Evolutionary conservation across 495 filamentous ascomycete species (phyloP).

Genomic region (Penicillium parvum): DNA sequence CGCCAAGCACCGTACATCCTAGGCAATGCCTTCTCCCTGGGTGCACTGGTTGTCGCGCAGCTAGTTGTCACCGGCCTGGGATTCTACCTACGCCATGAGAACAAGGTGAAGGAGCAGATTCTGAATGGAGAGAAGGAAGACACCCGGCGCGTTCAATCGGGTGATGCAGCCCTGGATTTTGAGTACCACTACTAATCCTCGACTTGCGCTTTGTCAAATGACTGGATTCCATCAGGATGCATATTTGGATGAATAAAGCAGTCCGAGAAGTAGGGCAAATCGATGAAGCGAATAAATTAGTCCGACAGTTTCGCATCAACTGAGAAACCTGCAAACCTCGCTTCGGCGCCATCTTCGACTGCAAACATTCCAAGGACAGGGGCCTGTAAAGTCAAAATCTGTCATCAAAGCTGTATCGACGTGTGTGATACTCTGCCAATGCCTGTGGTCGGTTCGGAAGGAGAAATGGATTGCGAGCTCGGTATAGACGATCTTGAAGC

Average conservation of each 20-base stretch:
- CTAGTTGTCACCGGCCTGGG: slow-evolving; percentile 30
- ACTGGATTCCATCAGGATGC: no score
- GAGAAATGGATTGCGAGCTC: not conserved
- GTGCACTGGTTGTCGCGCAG: slow-evolving; percentile 37
- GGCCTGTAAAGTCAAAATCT: no score
- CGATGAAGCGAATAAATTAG: no score
- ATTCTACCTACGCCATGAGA: slow-evolving; percentile 40
- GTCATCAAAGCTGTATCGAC: no score
- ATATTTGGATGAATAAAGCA: no score
- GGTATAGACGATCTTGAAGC: slow-evolving; percentile 2
- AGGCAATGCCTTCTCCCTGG: slow-evolving; percentile 48
- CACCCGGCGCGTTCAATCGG: slow-evolving; percentile 38
- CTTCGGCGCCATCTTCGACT: no score
- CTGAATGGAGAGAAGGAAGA: slow-evolving; percentile 37
- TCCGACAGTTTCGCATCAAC: no score
- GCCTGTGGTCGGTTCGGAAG: no score
- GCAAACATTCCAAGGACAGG: no score
- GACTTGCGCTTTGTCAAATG: not conserved
- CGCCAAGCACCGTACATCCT: slow-evolving; percentile 46
- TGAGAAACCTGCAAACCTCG: no score
- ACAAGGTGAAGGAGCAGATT: slow-evolving; percentile 40
- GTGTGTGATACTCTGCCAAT: no score
- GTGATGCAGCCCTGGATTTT: slow-evolving; percentile 47
- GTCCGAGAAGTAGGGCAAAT: no score
- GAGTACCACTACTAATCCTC: slow-evolving; percentile 39